Conservation (phyloP, 2,329 filamentous ascomycete genomes). For the Cytospora schulzeri region DNA sequence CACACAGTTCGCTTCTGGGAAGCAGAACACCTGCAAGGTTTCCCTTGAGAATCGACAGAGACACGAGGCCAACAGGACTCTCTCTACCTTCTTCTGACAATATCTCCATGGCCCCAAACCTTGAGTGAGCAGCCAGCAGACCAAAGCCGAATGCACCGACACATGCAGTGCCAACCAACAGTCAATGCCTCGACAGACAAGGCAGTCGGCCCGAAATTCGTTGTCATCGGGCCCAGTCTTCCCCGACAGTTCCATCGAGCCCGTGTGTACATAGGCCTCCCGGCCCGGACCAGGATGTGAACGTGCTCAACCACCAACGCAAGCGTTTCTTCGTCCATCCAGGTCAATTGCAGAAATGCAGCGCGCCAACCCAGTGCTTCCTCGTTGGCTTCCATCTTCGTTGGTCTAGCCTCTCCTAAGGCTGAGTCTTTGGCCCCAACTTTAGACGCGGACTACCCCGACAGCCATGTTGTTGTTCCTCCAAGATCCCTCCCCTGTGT, state of each 20-base stretch:
- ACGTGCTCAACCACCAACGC: neutral
- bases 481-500: neutral
- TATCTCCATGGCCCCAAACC: neutral
- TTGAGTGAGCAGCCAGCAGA: neutral
- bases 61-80: neutral
- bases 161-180: slow-evolving; percentile 1
- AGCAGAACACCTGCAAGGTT: neutral
- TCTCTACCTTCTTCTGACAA: neutral
- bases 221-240: neutral
- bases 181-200: neutral
- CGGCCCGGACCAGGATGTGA: neutral
- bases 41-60: neutral
- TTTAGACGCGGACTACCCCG: neutral
- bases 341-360: neutral
- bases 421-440: neutral
- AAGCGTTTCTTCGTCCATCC: neutral
- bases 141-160: neutral
- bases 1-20: neutral
- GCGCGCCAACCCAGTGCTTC: slow-evolving; percentile 7
- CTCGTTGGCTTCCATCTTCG: neutral
- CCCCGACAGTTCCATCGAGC: neutral
- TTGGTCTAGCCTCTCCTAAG: neutral
- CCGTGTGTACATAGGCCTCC: neutral
- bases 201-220: slow-evolving; percentile 12
- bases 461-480: neutral